Percentiles rank a stretch among this genome's conserved stretches.
Evolutionary conservation across 2,329 filamentous ascomycete genomes (phyloP).

Genomic region (Fusarium buxicola): DNA sequence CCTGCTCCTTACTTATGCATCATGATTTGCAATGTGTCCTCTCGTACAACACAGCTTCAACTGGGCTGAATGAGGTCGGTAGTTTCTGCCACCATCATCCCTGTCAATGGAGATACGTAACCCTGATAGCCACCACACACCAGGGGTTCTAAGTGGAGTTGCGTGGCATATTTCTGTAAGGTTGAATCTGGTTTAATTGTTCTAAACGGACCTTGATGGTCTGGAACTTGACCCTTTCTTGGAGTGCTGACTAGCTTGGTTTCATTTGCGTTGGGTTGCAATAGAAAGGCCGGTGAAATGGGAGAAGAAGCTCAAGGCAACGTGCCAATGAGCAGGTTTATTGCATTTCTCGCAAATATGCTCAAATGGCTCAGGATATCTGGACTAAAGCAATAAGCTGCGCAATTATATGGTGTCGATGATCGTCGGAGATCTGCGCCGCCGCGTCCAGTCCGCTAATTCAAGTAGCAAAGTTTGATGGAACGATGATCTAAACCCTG

Average conservation of each 20-base stretch:
- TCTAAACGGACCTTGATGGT: slow-evolving; percentile 23
- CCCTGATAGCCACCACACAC: slow-evolving; percentile 23
- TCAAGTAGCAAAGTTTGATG: background rate
- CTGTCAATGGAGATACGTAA: background rate
- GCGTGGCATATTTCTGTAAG: background rate
- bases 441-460: background rate
- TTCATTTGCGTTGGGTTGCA: background rate
- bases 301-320: background rate
- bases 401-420: background rate
- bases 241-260: background rate
- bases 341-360: slow-evolving; percentile 10
- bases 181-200: background rate
- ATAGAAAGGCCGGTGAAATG: background rate
- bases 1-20: background rate
- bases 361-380: slow-evolving; percentile 8
- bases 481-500: background rate
- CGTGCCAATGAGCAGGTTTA: background rate
- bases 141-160: slow-evolving; percentile 6
- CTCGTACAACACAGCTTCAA: background rate
- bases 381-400: background rate
- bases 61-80: no score
- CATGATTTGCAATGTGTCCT: slow-evolving; percentile 12
- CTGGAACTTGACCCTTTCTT: background rate
- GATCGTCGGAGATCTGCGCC: background rate
- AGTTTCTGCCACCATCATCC: background rate